These are phyloP conservation scores for Caryopteris hybrid DNA, from an alignment of 305 asterid genomes.

Conservation along the genomic window DNA sequence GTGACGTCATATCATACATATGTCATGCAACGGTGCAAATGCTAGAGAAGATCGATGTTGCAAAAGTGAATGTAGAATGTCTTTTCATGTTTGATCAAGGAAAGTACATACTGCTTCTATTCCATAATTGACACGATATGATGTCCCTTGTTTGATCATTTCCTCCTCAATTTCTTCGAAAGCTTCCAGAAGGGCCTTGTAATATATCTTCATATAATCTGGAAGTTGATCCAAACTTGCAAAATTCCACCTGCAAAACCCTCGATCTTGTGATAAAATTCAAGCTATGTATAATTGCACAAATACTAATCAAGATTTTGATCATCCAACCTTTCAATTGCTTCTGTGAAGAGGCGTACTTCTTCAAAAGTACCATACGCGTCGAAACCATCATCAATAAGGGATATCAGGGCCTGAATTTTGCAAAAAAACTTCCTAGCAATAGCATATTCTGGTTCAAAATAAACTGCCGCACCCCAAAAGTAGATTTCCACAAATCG, in stretches of 20 bases:
- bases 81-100: no score
- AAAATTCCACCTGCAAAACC: conserved; percentile 19
- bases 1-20: no score
- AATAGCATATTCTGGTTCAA: conserved; percentile 18
- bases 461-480: conserved; percentile 20
- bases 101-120: conserved; percentile 18
- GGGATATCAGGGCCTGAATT: background rate
- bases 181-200: conserved; percentile 6
- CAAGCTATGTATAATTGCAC: no score
- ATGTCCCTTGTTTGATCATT: conserved; percentile 5
- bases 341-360: conserved; percentile 18
- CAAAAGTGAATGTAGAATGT: no score
- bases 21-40: no score
- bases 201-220: conserved; percentile 14
- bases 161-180: conserved; percentile 20
- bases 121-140: background rate
- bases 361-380: conserved; percentile 13
- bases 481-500: conserved; percentile 25
- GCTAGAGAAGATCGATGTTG: no score
- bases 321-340: background rate
- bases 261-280: no score
- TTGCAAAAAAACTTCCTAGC: conserved; percentile 10
- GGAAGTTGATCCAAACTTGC: conserved; percentile 17
- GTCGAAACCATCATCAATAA: conserved; percentile 4
- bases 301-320: no score